Base-by-base conservation (phyloP, 75 land plant species). In the Sequoiadendron giganteum region DNA sequence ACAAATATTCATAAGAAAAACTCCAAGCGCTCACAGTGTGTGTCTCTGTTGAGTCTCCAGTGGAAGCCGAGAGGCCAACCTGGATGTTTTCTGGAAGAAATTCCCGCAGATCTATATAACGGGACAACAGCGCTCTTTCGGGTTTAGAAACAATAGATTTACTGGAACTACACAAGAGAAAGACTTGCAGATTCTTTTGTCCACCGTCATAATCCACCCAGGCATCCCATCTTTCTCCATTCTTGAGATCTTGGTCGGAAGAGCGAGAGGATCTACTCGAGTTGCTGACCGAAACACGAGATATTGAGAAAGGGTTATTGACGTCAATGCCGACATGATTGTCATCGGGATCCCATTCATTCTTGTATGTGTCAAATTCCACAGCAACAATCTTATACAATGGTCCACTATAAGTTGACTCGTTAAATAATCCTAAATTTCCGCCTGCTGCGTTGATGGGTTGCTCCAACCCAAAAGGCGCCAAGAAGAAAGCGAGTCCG, bases 281-380 rank as follows among this genome's bases (percentile, higher is more conserved):
- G 65, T 58, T 58, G 36, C 1, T 72, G n/a, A 72, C 13, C 30
- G 36, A 10, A 72, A 32, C 34, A 32, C 0, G 0, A 1, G 9
- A 2, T 2, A 1, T 32, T 10, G 13, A n/a, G 1, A 10, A 0
- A 11, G 32, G 1, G 76, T 10, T 72, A 28, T 70, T 70, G 34
- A 70, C 75, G 85, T 93, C 92, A 72, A 94, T 93, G 0, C 95
- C 92, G 4, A 93, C 85, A 65, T 93, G 95, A 36, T 90, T 73
- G 85, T 55, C 48, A 83, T 85, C 87, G 7, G 91, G 92, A 83
- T 94, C 95, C 68, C 61, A 90, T 3, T 0, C 11, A 89, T 93
- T 92, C 49, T 76, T 18, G 68, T 77, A 87, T 18, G 92, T 92
- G 78, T 93, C 95, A 82, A 93, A 91, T 61, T 93, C 95, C 16